Percentiles rank a stretch among this genome's conserved stretches.
Evolutionary conservation across 768 basidiomycete species (phyloP).

Genomic region (Nidula microcarpa): DNA sequence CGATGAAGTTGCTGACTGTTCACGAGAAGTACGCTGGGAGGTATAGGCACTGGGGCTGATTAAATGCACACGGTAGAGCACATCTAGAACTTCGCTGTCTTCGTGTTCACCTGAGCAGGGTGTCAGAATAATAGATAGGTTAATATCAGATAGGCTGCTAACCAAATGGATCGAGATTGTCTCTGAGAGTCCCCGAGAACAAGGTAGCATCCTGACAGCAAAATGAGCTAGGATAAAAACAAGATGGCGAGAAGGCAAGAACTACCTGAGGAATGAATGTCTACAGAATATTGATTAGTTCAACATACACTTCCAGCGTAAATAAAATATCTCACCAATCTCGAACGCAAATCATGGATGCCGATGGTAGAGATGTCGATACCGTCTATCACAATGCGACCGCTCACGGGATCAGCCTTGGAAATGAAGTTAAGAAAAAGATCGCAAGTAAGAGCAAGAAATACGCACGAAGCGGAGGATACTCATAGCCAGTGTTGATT

Average conservation of each 20-base stretch:
- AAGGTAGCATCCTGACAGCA: not conserved
- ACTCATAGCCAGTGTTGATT: conserved; percentile 84
- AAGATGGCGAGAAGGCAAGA: not conserved
- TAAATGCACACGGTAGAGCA: conserved; percentile 78
- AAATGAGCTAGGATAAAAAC: not conserved
- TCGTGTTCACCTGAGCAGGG: conserved; percentile 58
- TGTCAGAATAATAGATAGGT: not conserved
- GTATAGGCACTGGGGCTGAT: conserved; percentile 45
- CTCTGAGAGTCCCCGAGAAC: not conserved
- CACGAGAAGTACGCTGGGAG: conserved; percentile 49
- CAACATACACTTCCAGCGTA: conserved; percentile 1
- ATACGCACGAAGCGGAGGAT: conserved; percentile 73
- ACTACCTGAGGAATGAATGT: conserved; percentile 71
- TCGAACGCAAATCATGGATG: conserved; percentile 76
- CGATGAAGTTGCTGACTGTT: conserved; percentile 43
- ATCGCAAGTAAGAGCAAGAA: not conserved
- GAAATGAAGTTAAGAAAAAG: conserved; percentile 34
- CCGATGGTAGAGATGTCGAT: conserved; percentile 87
- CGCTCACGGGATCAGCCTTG: conserved; percentile 32
- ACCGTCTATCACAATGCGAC: conserved; percentile 75
- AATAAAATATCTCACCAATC: conserved; percentile 42
- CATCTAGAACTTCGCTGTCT: conserved; percentile 78
- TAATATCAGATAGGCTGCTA: not conserved
- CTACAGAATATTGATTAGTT: conserved; percentile 26
- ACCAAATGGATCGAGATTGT: not conserved